Percentiles rank a stretch among this genome's conserved stretches.
phyloP scores from a whole-genome alignment of 768 basidiomycete species.

The Podaxis sp. region DNA sequence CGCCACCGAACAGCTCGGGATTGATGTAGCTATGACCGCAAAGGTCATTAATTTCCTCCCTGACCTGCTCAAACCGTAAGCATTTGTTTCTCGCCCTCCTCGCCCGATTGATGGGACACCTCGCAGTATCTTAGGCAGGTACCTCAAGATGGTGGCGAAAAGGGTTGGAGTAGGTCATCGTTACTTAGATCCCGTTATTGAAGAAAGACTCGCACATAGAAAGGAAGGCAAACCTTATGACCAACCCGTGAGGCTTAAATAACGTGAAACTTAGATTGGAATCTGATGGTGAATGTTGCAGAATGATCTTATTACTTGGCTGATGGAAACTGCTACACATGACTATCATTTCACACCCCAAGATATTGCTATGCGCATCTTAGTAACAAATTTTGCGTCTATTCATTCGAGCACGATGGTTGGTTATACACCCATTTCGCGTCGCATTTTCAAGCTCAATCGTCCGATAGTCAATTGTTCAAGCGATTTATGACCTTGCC shows the following conservation, averaged over 20 bases:
- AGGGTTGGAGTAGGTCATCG: slow-evolving; percentile 22
- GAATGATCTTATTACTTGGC: slow-evolving; percentile 37
- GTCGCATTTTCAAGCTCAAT: background rate
- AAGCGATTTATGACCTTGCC: slow-evolving; percentile 35
- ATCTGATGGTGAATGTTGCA: background rate
- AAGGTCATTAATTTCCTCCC: slow-evolving; percentile 36
- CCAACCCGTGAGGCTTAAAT: slow-evolving; percentile 4
- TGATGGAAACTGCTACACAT: slow-evolving; percentile 31
- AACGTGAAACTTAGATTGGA: background rate
- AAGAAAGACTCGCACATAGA: slow-evolving; percentile 5
- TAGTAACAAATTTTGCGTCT: slow-evolving; percentile 38
- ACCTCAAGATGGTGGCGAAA: slow-evolving; percentile 21
- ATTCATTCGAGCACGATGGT: slow-evolving; percentile 43
- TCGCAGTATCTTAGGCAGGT: slow-evolving; percentile 22
- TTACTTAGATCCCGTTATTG: slow-evolving; percentile 20
- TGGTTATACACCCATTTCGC: background rate
- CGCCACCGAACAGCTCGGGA: slow-evolving; percentile 31
- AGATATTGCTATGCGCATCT: slow-evolving; percentile 27
- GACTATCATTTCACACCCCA: slow-evolving; percentile 23
- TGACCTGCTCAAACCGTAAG: slow-evolving; percentile 39
- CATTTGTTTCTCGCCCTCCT: background rate
- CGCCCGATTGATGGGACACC: background rate
- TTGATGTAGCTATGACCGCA: slow-evolving; percentile 29
- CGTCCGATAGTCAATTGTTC: slow-evolving; percentile 29
- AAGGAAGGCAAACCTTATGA: slow-evolving; percentile 9